Conservation (phyloP, 352 stramenopile genomes). For the Pelagophyceae sp. region DNA sequence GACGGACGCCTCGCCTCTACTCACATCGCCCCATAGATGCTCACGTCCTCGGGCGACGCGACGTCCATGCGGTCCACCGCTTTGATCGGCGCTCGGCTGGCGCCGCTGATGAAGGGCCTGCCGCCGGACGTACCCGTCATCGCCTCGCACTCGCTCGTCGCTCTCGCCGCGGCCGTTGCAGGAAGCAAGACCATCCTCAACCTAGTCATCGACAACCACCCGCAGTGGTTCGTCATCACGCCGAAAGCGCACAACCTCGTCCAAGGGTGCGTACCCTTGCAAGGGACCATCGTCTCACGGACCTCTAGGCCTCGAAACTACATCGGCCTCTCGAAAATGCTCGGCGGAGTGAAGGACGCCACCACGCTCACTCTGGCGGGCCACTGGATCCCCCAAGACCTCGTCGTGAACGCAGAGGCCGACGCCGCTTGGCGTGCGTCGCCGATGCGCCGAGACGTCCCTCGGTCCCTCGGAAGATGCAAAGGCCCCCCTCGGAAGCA, state of each 20-base stretch:
- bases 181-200: slow-evolving; percentile 63
- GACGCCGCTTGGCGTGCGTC: slow-evolving; percentile 47
- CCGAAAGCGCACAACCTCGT: slow-evolving; percentile 56
- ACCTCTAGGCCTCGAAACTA: slow-evolving; percentile 63
- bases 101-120: slow-evolving; percentile 49
- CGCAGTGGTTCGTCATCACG: slow-evolving; percentile 63
- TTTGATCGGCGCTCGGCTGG: slow-evolving; percentile 51
- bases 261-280: too few relatives aligned
- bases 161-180: slow-evolving; percentile 46
- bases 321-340: slow-evolving; percentile 53
- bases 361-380: slow-evolving; percentile 47
- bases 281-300: too few relatives aligned
- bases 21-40: too few relatives aligned
- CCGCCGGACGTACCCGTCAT: slow-evolving; percentile 57
- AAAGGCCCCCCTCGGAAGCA: too few relatives aligned
- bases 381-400: slow-evolving; percentile 58
- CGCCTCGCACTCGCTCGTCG: slow-evolving; percentile 55
- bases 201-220: slow-evolving; percentile 64
- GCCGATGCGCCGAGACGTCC: too few relatives aligned
- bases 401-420: slow-evolving; percentile 53
- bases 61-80: slow-evolving; percentile 54
- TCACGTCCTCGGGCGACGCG: slow-evolving; percentile 51
- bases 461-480: background rate
- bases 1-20: too few relatives aligned
- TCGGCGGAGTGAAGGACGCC: slow-evolving; percentile 30